These are phyloP conservation scores for Puccinia coronata DNA, from an alignment of 1,284 basidiomycete species.

Conservation along the genomic window DNA sequence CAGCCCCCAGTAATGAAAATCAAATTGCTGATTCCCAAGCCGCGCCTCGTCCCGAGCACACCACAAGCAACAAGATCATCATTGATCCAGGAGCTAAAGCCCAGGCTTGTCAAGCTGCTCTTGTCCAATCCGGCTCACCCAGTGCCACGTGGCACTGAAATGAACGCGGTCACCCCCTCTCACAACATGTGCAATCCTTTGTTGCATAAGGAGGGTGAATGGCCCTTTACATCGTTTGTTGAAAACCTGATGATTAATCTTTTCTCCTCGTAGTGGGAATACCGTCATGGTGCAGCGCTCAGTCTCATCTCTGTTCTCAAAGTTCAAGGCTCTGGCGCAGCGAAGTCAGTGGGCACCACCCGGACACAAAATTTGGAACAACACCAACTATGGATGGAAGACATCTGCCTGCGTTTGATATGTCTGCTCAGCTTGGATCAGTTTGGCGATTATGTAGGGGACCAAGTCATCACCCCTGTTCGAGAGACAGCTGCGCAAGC, in stretches of 20 bases:
- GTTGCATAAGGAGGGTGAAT: slow-evolving; percentile 67
- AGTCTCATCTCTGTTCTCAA: slow-evolving; percentile 87
- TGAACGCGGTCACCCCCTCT: slow-evolving; percentile 48
- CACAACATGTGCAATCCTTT: slow-evolving; percentile 25
- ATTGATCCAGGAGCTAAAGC: slow-evolving; percentile 58
- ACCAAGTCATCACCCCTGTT: slow-evolving; percentile 94
- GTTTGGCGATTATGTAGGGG: slow-evolving; percentile 95
- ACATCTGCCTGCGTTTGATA: slow-evolving; percentile 80
- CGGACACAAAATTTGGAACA: slow-evolving; percentile 66
- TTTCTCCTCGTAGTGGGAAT: slow-evolving; percentile 85
- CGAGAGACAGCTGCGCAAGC: slow-evolving; percentile 95
- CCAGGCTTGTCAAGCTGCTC: slow-evolving; percentile 53
- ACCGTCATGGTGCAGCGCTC: slow-evolving; percentile 89
- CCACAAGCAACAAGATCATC: slow-evolving; percentile 50
- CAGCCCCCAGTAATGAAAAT: slow-evolving; percentile 7
- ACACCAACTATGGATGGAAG: slow-evolving; percentile 80
- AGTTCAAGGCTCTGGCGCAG: slow-evolving; percentile 77
- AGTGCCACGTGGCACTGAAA: slow-evolving; percentile 51
- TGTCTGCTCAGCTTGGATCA: slow-evolving; percentile 92
- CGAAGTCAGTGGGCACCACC: slow-evolving; percentile 65
- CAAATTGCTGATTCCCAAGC: slow-evolving; percentile 9
- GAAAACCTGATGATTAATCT: slow-evolving; percentile 81
- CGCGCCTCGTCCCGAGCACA: slow-evolving; percentile 2
- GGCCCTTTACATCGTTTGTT: slow-evolving; percentile 85
- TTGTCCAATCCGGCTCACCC: slow-evolving; percentile 53